phyloP scores from a whole-genome alignment of 176 grass and related monocot genomes.

The Poa annua region DNA sequence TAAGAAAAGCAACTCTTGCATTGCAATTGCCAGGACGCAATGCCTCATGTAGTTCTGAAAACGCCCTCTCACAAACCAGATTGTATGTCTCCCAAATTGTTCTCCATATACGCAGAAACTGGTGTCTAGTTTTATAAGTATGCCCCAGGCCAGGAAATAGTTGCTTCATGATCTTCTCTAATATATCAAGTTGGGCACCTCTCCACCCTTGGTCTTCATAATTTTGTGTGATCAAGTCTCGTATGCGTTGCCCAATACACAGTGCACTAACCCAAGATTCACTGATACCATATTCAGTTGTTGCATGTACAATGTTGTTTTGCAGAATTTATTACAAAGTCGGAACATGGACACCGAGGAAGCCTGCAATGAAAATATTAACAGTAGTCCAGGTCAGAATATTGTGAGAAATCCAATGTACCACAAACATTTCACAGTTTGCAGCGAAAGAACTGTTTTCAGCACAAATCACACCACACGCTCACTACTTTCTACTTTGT shows the following conservation, averaged over 20 bases:
- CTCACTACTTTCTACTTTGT: background rate
- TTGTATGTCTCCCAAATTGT: slow-evolving; percentile 72
- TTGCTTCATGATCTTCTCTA: slow-evolving; percentile 79
- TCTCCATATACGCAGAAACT: slow-evolving; percentile 59
- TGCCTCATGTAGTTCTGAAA: slow-evolving; percentile 64
- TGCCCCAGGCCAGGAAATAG: slow-evolving; percentile 64
- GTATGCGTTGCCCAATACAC: slow-evolving; percentile 76
- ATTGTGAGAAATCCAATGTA: background rate
- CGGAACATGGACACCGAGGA: background rate
- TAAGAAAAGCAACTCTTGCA: slow-evolving; percentile 84
- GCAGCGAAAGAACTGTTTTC: background rate
- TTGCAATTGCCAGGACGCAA: slow-evolving; percentile 75
- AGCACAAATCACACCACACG: background rate
- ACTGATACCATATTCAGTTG: slow-evolving; percentile 68
- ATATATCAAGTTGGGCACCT: slow-evolving; percentile 66
- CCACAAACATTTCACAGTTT: background rate
- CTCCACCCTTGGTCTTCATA: slow-evolving; percentile 70
- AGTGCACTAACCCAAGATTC: slow-evolving; percentile 77
- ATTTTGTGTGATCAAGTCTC: slow-evolving; percentile 63
- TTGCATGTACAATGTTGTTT: background rate
- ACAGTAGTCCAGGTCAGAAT: slow-evolving; percentile 1
- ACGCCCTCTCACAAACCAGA: slow-evolving; percentile 63
- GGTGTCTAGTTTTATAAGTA: slow-evolving; percentile 59
- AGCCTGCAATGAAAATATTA: slow-evolving; percentile 25
- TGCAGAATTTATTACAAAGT: background rate